Conservation (phyloP, 1,139 yeast species). For the Trichomonascaceae sp. region DNA sequence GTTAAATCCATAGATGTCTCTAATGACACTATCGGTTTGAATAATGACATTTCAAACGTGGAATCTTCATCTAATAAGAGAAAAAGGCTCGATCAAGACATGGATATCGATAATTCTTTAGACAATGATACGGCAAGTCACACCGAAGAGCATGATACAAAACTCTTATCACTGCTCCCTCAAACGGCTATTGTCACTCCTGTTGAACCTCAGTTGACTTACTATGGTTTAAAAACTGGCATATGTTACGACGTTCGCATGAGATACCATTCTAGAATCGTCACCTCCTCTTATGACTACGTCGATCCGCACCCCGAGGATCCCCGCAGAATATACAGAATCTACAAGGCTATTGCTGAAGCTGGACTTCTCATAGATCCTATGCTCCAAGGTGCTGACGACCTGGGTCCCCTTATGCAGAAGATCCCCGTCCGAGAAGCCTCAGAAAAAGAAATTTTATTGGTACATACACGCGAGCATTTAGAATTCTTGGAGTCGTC, state of each 20-base stretch:
- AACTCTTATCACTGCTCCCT: neutral
- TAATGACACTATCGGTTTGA: neutral
- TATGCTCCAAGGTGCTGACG: constrained; percentile 69
- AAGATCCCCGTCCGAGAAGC: constrained; percentile 92
- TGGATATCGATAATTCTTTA: neutral
- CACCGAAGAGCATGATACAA: neutral
- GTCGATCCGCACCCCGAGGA: constrained; percentile 99
- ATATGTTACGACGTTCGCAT: constrained; percentile 92
- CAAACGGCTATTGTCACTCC: constrained; percentile 9
- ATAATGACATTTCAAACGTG: neutral
- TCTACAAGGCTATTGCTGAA: constrained; percentile 88
- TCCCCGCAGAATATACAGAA: constrained; percentile 90
- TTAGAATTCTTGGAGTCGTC: constrained; percentile 70
- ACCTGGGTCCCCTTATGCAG: constrained; percentile 81
- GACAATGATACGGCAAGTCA: neutral
- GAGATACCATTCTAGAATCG: constrained; percentile 95
- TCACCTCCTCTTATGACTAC: constrained; percentile 86
- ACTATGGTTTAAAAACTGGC: constrained; percentile 81
- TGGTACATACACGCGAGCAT: constrained; percentile 82
- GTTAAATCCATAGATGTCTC: neutral
- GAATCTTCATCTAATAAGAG: constrained; percentile 1
- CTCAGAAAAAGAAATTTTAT: constrained; percentile 71
- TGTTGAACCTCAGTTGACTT: constrained; percentile 46
- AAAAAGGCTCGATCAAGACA: neutral
- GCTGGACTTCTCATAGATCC: constrained; percentile 85